Base-by-base conservation (phyloP, 495 filamentous ascomycete genomes). In the Aspergillus heteromorphus region DNA sequence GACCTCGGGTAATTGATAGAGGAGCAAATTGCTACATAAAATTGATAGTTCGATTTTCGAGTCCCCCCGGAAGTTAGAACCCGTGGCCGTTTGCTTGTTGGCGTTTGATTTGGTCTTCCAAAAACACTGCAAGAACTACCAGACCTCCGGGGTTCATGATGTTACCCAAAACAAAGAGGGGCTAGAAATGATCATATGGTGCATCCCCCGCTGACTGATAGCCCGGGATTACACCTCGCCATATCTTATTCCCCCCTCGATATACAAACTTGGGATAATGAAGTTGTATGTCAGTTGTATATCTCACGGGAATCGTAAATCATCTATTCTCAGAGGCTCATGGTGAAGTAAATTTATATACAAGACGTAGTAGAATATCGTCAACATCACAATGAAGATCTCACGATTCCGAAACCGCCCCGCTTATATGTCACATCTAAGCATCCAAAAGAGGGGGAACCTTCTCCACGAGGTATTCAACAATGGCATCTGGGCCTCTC, bases 401-500 rank as follows among this genome's bases (percentile, higher is more conserved):
- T 4, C 17, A 4, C 29, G 23, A 17, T 23, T 25, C 42, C 21
- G 23, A 23, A 23, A 23, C 16, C 23, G 43, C 8, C 6, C 11
- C 43, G 8, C 21, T 23, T n/a, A 47, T 16, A 23, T 17, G 0
- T 6, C 27, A 14, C 1, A 29, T 11, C 17, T 29, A 47, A 29
- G 43, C 43, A 51, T 73, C 78, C 55, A 85, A 61, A 51, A 85
- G 58, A 14, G 48, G 54, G 0, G 83, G 82, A 25, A 84, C 70
- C 52, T 84, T 74, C 70, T 82, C 81, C 57, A 75, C 66, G 48
- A 87, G 70, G 62, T 82, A 83, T 65, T 85, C 83, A 8, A 87
- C 80, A 54, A 87, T 76, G 7, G 79, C 83, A 64, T 86, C 83
- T 1, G 84, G 83, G 2, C 84, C 84, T 42, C 73, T 77, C 62